Conservation (phyloP, 2,329 filamentous ascomycete species). For the Penicillium italicum region DNA sequence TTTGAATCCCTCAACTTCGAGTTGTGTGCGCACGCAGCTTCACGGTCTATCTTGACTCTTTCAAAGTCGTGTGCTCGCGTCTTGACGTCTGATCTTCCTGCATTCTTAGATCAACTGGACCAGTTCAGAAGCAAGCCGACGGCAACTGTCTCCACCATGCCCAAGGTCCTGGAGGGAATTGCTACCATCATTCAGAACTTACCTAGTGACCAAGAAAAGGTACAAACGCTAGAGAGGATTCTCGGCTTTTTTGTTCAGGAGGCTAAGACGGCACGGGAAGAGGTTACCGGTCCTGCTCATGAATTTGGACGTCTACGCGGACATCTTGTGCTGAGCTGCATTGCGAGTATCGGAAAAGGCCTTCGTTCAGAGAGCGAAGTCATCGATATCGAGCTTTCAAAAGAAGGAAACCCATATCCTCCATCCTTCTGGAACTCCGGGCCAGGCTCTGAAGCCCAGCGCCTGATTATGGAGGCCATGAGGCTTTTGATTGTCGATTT, state of each 20-base stretch:
- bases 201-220: conserved; percentile 39
- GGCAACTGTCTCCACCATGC: conserved; percentile 38
- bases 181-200: conserved; percentile 44
- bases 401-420: conserved; percentile 28
- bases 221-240: conserved; percentile 38
- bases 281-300: conserved; percentile 29
- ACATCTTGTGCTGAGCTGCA: conserved; percentile 38
- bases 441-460: conserved; percentile 31
- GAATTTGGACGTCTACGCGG: conserved; percentile 36
- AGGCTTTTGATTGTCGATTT: conserved; percentile 41
- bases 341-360: conserved; percentile 43
- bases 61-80: conserved; percentile 44
- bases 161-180: conserved; percentile 45
- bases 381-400: conserved; percentile 31
- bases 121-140: conserved; percentile 38
- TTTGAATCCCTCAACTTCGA: conserved; percentile 44
- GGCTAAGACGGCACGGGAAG: conserved; percentile 32
- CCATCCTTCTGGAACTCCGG: conserved; percentile 40
- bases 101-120: conserved; percentile 43
- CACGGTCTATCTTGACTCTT: conserved; percentile 43
- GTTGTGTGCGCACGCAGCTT: conserved; percentile 42
- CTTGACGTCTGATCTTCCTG: conserved; percentile 41
- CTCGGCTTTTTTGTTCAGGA: conserved; percentile 37
- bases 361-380: conserved; percentile 37
- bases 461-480: conserved; percentile 40